Base-by-base conservation (phyloP, 371 early-diverging fungal species). In the Basidiobolus meristosporus region DNA sequence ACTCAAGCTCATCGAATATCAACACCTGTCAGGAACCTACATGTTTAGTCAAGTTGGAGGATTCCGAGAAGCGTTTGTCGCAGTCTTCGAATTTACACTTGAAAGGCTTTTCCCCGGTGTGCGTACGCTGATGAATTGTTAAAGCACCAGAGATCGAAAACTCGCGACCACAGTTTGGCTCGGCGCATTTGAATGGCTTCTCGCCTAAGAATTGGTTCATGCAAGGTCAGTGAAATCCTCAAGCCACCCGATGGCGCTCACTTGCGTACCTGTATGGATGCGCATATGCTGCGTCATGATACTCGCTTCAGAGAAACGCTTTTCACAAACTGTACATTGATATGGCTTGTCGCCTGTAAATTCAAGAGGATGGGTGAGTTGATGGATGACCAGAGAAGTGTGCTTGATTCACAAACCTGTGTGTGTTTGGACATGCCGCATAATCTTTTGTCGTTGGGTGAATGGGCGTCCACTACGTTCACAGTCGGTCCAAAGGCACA, bases 251-350 rank as follows among this genome's bases (percentile, higher is more conserved):
- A n/a, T n/a, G n/a, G n/a, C n/a, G n/a, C n/a, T n/a, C n/a, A n/a
- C n/a, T n/a, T n/a, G n/a, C n/a, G n/a, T n/a, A n/a, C 88, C 89
- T 1, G 88, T 86, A 46, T 90, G 90, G 0, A 69, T 75, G 15
- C 81, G 60, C 67, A 73, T 65, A 44, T 84, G 85, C 44, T 81
- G 82, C n/a, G 72, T 65, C 73, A 88, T 77, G 41, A 81, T 73
- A 39, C 67, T 73, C 6, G 73, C 62, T 45, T 88, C 88, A 10
- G 82, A 74, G 53, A 88, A 90, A n/a, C 82, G 59, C 53, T 77
- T 77, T 32, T 62, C 60, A 50, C 90, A 90, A 16, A 67, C 44
- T 17, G 54, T 62, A 49, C 91, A 90, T 43, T 74, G 69, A 42
- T 72, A 88, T 0, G 91, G 91, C 50, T 83, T 83, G 40, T 45